phyloP scores from a whole-genome alignment of 2,329 filamentous ascomycete species.

The Talaromyces pinophilus region DNA sequence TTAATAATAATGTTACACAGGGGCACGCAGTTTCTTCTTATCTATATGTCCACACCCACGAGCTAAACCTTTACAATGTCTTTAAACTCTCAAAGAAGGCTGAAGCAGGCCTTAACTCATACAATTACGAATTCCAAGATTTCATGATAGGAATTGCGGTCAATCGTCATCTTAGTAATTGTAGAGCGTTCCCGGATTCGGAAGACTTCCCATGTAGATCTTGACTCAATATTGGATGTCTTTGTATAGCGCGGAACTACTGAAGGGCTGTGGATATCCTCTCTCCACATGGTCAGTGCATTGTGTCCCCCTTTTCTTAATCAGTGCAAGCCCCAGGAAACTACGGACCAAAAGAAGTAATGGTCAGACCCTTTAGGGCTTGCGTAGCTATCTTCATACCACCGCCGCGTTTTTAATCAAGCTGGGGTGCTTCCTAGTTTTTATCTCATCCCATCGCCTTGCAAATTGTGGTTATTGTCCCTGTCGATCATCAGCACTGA shows the following conservation, averaged over 20 bases:
- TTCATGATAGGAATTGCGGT: neutral
- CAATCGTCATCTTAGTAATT: slow-evolving; percentile 1
- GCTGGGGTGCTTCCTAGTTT: neutral
- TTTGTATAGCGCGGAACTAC: neutral
- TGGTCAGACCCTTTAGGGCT: neutral
- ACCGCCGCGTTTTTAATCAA: neutral
- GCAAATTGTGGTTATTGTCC: neutral
- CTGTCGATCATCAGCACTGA: slow-evolving; percentile 1
- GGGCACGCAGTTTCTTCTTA: neutral
- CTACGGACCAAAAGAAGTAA: neutral
- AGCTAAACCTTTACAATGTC: neutral
- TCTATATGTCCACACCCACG: neutral
- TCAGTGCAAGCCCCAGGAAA: neutral
- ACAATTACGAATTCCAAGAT: neutral
- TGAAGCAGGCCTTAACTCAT: neutral
- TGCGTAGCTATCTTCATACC: neutral
- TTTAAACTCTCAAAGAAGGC: neutral
- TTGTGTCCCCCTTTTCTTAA: neutral
- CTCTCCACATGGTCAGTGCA: slow-evolving; percentile 11
- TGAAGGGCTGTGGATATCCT: neutral
- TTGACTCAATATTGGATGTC: slow-evolving; percentile 12
- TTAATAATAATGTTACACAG: neutral
- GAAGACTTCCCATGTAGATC: slow-evolving; percentile 11
- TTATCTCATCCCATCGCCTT: neutral
- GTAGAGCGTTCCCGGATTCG: neutral